Evolutionary conservation across 768 basidiomycete species (phyloP).

Genomic region (Porpolomopsis calyptriformis): DNA sequence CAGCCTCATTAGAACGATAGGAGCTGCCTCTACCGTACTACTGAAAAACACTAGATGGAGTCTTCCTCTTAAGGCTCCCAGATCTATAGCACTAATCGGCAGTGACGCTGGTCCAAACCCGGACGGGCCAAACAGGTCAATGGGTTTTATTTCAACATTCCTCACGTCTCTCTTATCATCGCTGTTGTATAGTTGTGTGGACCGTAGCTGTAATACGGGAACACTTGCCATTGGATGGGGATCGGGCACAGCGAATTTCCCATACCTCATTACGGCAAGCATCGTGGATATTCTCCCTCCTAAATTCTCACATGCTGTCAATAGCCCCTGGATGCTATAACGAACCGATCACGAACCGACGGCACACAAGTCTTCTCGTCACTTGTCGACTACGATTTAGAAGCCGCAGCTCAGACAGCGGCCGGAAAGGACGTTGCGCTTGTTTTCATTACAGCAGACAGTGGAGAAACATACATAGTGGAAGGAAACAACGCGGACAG

Average conservation of each 20-base stretch:
- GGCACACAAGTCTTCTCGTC: constrained; percentile 59
- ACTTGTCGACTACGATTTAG: constrained; percentile 58
- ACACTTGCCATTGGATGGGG: constrained; percentile 91
- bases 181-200: background rate
- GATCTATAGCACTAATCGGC: constrained; percentile 51
- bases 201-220: constrained; percentile 25
- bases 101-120: constrained; percentile 53
- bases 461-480: constrained; percentile 68
- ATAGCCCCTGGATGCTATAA: constrained; percentile 74
- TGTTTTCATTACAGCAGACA: constrained; percentile 76
- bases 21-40: constrained; percentile 63
- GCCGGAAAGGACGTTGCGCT: constrained; percentile 50
- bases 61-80: constrained; percentile 48
- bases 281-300: background rate
- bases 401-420: constrained; percentile 36
- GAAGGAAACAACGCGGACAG: constrained; percentile 39
- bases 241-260: constrained; percentile 65
- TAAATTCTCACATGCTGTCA: background rate
- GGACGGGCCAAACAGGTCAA: constrained; percentile 61
- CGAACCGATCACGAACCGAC: constrained; percentile 53
- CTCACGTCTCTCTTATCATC: background rate
- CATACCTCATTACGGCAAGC: constrained; percentile 66
- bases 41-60: constrained; percentile 57
- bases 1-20: constrained; percentile 59
- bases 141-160: constrained; percentile 24